Evolutionary conservation across 2,329 filamentous ascomycete species (phyloP), one percentile per base, ranked within the genome.

Genomic region (Pyrenophora graminea): DNA sequence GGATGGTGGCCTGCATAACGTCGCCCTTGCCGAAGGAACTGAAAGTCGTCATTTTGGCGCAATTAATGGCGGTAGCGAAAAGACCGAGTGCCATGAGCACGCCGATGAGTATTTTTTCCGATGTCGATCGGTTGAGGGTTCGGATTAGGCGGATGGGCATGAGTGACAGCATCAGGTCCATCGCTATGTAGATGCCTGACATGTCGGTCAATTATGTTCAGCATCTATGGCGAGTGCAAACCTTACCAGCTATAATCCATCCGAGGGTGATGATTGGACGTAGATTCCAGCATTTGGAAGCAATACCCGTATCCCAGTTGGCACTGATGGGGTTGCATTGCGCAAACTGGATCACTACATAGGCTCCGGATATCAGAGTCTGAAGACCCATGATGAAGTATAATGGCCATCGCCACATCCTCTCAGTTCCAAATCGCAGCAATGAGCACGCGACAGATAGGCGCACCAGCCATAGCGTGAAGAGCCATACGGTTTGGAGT

Each of bases 11-110:
- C 49, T 68, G 64, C 49, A 67, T 58, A 3, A 56, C 51, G 36
- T 69, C 66, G 23, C 66, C 64, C 27, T 62, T 51, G 6, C 61
- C 60, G 17, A 65, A 61, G 4, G 41, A 25, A 8, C 46, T 53
- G 43, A 66, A 67, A 0, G 62, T 68, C 10, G 59, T 62, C 62
- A 69, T 62, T 30, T 69, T 69, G 2, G 53, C 51, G 43, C 58
- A 56, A 12, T 53, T 51, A 7, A 67, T 51, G 9, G 52, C 55
- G 3, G 64, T 69, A 2, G 64, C 63, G 38, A 65, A 43, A 1
- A 67, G 56, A 36, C 62, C 63, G 5, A 67, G 55, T 1, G 60
- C 55, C 56, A 65, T 66, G 25, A 66, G 47, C 6, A 56, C 43
- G 13, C 62, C 50, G 30, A 66, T 65, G 21, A 69, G 56, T 33